Evolutionary conservation across 345 rosid species (phyloP), one percentile per base, ranked within the genome.

Genomic region (Populus davidiana): DNA sequence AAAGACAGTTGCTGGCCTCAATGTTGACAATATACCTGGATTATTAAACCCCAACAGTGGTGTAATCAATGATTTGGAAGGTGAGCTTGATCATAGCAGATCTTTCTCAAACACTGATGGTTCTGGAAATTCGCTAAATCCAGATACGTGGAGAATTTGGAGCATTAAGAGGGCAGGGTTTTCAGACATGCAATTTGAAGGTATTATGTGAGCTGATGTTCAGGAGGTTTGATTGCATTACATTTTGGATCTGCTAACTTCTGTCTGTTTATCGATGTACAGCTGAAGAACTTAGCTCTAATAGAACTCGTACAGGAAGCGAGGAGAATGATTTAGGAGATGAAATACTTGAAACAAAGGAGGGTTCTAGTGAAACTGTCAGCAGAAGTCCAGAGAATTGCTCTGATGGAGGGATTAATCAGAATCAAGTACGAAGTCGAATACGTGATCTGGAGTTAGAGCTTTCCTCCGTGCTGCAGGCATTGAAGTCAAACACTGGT

Each of bases 71-170:
- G 71, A 79, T 76, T 79, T 75, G 69, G 44, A 47, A 67, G 71
- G 35, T 47, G 73, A 70, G 63, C 56, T 75, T 67, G 80, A 74
- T 82, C 83, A 80, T 65, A 49, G 75, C 43, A 76, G 78, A 25
- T 56, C 87, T 73, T 71, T 71, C 27, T 78, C 85, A 44, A 76
- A 87, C 33, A 77, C 64, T 50, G 82, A 67, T 79, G 78, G 78
- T 77, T 79, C 79, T 11, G 75, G 74, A 75, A 79, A 78, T 75
- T 82, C 88, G 31, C 70, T 73, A 77, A 80, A 84, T 78, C 86
- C 88, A 31, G 90, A 84, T 69, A 77, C 77, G 31, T 92, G 98
- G 98, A 93, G 93, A 77, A 83, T 86, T 21, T 89, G 97, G 98
- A 91, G 91, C 88, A 81, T 82, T 83, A 85, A 82, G 73, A 87